A percentile compares a stretch with the other conserved stretches of the same genome.
phyloP scores from a whole-genome alignment of 2,329 filamentous ascomycete genomes.

The Botryosphaeria dothidea region DNA sequence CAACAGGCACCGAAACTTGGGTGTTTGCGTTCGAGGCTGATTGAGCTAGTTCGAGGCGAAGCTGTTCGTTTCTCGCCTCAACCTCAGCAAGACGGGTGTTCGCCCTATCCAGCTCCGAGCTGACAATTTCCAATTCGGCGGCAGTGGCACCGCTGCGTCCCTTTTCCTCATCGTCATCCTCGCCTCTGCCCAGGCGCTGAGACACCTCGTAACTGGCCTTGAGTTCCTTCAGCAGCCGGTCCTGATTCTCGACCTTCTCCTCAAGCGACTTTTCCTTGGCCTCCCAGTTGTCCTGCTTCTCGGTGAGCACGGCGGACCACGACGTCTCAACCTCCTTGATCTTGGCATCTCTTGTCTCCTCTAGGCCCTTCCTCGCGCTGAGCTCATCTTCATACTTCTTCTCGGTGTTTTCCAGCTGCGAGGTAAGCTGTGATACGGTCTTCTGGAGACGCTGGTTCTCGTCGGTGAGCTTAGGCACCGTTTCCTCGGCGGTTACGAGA shows the following conservation, averaged over 20 bases:
- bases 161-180: slow-evolving; percentile 59
- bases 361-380: slow-evolving; percentile 69
- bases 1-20: slow-evolving; percentile 62
- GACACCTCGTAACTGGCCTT: slow-evolving; percentile 98
- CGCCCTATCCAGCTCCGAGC: slow-evolving; percentile 86
- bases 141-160: slow-evolving; percentile 69
- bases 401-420: slow-evolving; percentile 82
- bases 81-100: slow-evolving; percentile 85
- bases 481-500: slow-evolving; percentile 88
- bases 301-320: slow-evolving; percentile 85
- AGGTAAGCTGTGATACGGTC: slow-evolving; percentile 71
- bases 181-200: slow-evolving; percentile 77
- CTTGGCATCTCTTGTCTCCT: slow-evolving; percentile 73
- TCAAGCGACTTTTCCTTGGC: slow-evolving; percentile 88
- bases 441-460: slow-evolving; percentile 88
- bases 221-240: slow-evolving; percentile 86
- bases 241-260: slow-evolving; percentile 93
- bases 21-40: slow-evolving; percentile 72
- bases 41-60: slow-evolving; percentile 87
- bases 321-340: slow-evolving; percentile 88
- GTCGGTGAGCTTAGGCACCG: slow-evolving; percentile 80
- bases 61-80: slow-evolving; percentile 89
- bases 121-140: slow-evolving; percentile 91
- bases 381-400: slow-evolving; percentile 77
- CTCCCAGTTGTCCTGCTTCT: slow-evolving; percentile 96